A percentile compares a stretch with the other conserved stretches of the same genome.
phyloP scores from a whole-genome alignment of 140 eudicot species.

The Ambrosia hybrid region DNA sequence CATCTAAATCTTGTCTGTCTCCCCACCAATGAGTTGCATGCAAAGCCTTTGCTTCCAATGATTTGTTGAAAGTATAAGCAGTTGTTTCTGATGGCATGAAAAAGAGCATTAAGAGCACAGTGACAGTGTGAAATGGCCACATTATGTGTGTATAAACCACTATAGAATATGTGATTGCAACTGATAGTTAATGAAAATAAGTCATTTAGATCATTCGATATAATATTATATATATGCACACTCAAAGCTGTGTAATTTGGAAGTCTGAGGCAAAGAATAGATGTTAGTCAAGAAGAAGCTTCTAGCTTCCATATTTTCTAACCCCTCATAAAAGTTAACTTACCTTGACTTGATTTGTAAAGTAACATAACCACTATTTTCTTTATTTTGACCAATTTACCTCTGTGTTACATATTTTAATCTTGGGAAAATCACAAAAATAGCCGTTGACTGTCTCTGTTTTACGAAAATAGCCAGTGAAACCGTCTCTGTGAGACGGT shows the following conservation, averaged over 20 bases:
- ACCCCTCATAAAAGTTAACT: neutral
- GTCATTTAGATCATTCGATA: neutral
- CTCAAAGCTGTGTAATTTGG: constrained; percentile 6
- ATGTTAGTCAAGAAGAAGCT: neutral
- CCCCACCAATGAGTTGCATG: constrained; percentile 21
- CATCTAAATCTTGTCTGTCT: neutral
- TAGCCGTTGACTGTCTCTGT: too few species aligned
- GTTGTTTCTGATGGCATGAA: neutral
- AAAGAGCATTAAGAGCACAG: neutral
- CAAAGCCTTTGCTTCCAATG: constrained; percentile 9
- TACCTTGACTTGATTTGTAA: neutral
- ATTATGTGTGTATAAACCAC: neutral
- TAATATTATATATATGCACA: neutral
- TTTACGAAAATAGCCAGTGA: too few species aligned
- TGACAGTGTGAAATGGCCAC: neutral
- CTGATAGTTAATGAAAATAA: neutral
- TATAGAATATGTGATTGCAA: neutral
- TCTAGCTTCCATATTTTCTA: neutral
- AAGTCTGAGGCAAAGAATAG: neutral
- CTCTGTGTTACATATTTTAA: neutral
- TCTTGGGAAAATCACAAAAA: too few species aligned
- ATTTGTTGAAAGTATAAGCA: neutral
- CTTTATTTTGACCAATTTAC: neutral
- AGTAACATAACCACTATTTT: neutral
- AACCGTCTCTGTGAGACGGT: too few species aligned